phyloP scores from a whole-genome alignment of 2,329 filamentous ascomycete genomes.

The Pyricularia grisea region DNA sequence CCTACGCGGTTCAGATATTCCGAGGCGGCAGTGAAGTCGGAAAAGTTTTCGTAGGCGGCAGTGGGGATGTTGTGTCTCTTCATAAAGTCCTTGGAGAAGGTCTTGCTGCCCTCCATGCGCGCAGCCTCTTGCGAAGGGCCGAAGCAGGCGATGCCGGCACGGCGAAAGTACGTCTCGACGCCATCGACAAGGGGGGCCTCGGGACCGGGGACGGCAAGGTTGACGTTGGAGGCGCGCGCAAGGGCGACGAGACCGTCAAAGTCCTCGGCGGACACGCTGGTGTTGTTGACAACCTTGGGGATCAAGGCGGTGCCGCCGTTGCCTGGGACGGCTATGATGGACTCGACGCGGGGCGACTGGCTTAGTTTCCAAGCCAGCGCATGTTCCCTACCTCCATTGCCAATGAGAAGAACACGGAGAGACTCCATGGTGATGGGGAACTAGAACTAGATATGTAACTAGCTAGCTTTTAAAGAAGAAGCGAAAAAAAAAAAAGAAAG shows the following conservation, averaged over 20 bases:
- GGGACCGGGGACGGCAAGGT: constrained; percentile 81
- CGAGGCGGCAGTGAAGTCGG: constrained; percentile 60
- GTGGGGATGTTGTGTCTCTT: constrained; percentile 82
- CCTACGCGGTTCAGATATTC: constrained; percentile 63
- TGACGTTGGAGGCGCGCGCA: constrained; percentile 62
- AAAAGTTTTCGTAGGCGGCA: constrained; percentile 84
- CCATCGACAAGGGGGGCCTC: constrained; percentile 92
- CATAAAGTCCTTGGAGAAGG: constrained; percentile 98
- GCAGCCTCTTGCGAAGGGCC: constrained; percentile 80
- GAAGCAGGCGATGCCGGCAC: constrained; percentile 68
- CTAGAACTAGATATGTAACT: background rate
- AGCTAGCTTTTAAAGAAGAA: background rate
- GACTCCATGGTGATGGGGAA: background rate
- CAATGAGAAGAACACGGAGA: constrained; percentile 62
- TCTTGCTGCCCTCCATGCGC: constrained; percentile 90
- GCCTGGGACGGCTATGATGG: constrained; percentile 63
- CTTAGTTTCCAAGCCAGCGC: constrained; percentile 89
- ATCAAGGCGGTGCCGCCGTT: constrained; percentile 77
- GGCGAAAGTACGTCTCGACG: constrained; percentile 72
- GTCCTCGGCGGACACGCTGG: constrained; percentile 60
- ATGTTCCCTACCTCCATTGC: constrained; percentile 91
- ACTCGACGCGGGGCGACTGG: constrained; percentile 69
- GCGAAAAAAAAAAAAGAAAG: background rate
- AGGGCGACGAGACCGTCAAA: constrained; percentile 70
- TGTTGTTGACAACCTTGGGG: constrained; percentile 65